A percentile compares a stretch with the other conserved stretches of the same genome.
These are phyloP conservation scores for Taphrina flavorubra DNA, from an alignment of 1,139 yeast genomes.

Conservation along the genomic window DNA sequence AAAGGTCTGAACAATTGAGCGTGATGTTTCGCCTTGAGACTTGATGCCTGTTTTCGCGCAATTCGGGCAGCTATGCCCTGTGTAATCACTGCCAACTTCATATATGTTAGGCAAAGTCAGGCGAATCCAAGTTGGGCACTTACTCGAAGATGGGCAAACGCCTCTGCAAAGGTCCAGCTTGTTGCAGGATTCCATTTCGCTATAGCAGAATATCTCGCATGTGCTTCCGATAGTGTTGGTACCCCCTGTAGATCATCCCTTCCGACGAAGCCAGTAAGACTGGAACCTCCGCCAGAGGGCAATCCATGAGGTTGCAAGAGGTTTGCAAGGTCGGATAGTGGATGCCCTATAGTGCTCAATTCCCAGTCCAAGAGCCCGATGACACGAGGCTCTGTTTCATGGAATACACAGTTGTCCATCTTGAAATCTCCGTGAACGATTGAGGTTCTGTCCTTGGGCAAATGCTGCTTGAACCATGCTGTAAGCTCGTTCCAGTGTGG, in stretches of 20 bases:
- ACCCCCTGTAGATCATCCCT: conserved; percentile 47
- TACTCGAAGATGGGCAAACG: conserved; percentile 62
- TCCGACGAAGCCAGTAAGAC: conserved; percentile 40
- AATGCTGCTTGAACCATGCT: conserved; percentile 58
- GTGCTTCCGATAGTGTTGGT: conserved; percentile 48
- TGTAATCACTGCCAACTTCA: conserved; percentile 60
- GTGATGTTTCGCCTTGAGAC: conserved; percentile 60
- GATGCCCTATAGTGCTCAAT: conserved; percentile 70
- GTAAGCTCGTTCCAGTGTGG: conserved; percentile 59
- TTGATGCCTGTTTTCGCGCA: conserved; percentile 64
- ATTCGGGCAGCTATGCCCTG: conserved; percentile 73
- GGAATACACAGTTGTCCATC: conserved; percentile 66
- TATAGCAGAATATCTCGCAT: conserved; percentile 47
- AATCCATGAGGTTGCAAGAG: conserved; percentile 64
- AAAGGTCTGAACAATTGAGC: conserved; percentile 58
- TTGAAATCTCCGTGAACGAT: conserved; percentile 74
- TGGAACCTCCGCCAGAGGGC: conserved; percentile 50
- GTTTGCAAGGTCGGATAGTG: conserved; percentile 68
- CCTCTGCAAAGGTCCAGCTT: conserved; percentile 63
- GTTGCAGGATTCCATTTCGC: conserved; percentile 51
- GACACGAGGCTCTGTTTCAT: conserved; percentile 59
- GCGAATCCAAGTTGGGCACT: neutral
- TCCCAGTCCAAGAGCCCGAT: conserved; percentile 73
- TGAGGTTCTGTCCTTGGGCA: conserved; percentile 58
- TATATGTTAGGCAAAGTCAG: neutral